Percentiles rank a stretch among this genome's conserved stretches.
Conservation (phyloP, 352 stramenopile genomes). For the Phytopythium cucurbitacearum region DNA sequence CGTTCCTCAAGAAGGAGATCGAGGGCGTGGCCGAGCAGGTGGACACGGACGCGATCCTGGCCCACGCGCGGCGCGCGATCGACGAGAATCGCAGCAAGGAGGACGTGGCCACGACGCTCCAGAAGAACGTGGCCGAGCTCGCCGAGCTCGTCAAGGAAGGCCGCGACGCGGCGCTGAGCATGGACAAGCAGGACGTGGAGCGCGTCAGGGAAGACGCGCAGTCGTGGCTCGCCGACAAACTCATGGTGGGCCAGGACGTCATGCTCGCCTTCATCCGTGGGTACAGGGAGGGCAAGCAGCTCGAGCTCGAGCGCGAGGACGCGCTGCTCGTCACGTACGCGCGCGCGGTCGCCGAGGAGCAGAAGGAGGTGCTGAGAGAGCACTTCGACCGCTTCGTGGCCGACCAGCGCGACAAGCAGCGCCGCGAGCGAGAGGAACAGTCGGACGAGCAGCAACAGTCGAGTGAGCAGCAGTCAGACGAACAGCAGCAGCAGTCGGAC, state of each 20-base stretch:
- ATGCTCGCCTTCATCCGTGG: constrained; percentile 81
- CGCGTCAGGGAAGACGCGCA: constrained; percentile 55
- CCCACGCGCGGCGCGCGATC: constrained; percentile 53
- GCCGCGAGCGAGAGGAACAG: constrained; percentile 17
- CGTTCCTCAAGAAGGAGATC: constrained; percentile 51
- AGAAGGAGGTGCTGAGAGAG: constrained; percentile 64
- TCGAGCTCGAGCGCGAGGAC: constrained; percentile 71
- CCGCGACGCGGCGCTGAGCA: constrained; percentile 43
- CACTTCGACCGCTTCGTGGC: constrained; percentile 68
- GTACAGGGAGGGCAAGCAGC: constrained; percentile 72
- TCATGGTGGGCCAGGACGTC: constrained; percentile 76
- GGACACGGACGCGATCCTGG: constrained; percentile 54
- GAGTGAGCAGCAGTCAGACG: constrained; percentile 28
- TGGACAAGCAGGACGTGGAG: constrained; percentile 66
- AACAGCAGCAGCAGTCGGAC: constrained; percentile 16
- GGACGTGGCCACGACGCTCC: constrained; percentile 57
- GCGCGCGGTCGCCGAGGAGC: constrained; percentile 69
- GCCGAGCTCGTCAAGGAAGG: constrained; percentile 54
- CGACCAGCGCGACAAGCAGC: constrained; percentile 52
- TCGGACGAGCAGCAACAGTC: constrained; percentile 23
- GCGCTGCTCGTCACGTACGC: constrained; percentile 71
- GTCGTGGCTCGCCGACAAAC: constrained; percentile 81
- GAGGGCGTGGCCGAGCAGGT: constrained; percentile 47
- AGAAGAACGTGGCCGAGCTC: constrained; percentile 71
- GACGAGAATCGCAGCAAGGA: constrained; percentile 65